Conservation (phyloP, 495 filamentous ascomycete genomes). For the Pseudoneurospora amorphoporcata region DNA sequence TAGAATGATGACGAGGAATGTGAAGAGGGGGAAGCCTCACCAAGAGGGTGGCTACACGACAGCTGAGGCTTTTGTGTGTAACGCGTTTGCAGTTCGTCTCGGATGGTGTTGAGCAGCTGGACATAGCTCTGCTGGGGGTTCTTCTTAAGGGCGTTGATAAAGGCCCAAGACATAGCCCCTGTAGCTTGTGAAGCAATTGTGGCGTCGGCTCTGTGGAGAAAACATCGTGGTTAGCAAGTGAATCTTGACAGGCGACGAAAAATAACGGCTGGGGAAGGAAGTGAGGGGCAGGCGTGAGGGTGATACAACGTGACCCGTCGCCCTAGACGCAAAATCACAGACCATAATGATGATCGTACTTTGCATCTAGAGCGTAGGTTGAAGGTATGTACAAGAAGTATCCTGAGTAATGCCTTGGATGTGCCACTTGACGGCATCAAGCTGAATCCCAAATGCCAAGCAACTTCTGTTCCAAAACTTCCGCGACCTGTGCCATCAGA, state of each 20-base stretch:
- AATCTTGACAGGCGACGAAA: not conserved
- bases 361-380: conserved; percentile 31
- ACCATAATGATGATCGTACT: conserved; percentile 18
- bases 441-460: not conserved
- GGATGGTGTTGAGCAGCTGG: conserved; percentile 87
- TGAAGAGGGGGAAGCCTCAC: conserved; percentile 34
- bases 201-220: conserved; percentile 45
- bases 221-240: conserved; percentile 13
- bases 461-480: not conserved
- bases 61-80: conserved; percentile 96
- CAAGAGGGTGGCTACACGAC: conserved; percentile 90
- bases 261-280: not conserved
- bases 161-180: conserved; percentile 97
- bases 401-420: conserved; percentile 6
- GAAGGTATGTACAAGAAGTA: conserved; percentile 7
- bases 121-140: conserved; percentile 98
- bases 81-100: conserved; percentile 77
- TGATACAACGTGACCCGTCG: conserved; percentile 45
- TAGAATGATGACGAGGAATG: not conserved
- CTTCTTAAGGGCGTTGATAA: conserved; percentile 88
- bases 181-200: conserved; percentile 74
- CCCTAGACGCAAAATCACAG: conserved; percentile 39
- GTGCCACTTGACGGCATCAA: not conserved
- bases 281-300: not conserved
- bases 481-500: not conserved